phyloP scores from a whole-genome alignment of 108 stramenopile species.

The Pseudonitzschia pungens region DNA sequence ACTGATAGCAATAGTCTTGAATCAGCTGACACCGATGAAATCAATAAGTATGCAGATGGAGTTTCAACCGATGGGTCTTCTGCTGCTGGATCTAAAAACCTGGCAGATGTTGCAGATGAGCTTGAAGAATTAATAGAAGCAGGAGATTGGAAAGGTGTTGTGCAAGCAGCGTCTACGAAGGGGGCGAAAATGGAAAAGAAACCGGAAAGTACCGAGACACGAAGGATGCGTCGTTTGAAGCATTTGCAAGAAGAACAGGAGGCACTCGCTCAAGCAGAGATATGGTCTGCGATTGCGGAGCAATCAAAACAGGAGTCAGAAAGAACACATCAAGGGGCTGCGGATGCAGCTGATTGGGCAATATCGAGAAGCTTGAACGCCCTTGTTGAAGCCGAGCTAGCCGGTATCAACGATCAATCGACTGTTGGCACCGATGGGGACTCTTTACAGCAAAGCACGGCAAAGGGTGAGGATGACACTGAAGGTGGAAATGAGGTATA shows the following conservation, averaged over 20 bases:
- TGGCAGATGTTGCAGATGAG: constrained; percentile 33
- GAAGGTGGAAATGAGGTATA: constrained; percentile 20
- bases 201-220: constrained; percentile 18
- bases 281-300: constrained; percentile 80
- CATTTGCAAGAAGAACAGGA: constrained; percentile 73
- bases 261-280: constrained; percentile 77
- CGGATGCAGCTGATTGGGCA: constrained; percentile 88
- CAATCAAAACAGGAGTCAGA: constrained; percentile 70
- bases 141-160: constrained; percentile 86
- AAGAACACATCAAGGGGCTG: constrained; percentile 43
- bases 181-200: constrained; percentile 1
- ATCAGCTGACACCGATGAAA: constrained; percentile 40
- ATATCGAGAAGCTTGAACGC: constrained; percentile 70
- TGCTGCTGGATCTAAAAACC: constrained; percentile 9
- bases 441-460: constrained; percentile 1
- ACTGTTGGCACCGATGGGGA: constrained; percentile 17
- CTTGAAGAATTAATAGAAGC: constrained; percentile 76
- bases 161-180: constrained; percentile 49
- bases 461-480: constrained; percentile 4
- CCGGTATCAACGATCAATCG: constrained; percentile 18
- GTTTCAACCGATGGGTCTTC: constrained; percentile 21
- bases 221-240: constrained; percentile 38
- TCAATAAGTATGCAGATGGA: constrained; percentile 31
- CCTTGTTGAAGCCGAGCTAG: constrained; percentile 45
- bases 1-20: constrained; percentile 38